phyloP scores from a whole-genome alignment of 169 alveolate species.

The Pseudocohnilembus persalinus region DNA sequence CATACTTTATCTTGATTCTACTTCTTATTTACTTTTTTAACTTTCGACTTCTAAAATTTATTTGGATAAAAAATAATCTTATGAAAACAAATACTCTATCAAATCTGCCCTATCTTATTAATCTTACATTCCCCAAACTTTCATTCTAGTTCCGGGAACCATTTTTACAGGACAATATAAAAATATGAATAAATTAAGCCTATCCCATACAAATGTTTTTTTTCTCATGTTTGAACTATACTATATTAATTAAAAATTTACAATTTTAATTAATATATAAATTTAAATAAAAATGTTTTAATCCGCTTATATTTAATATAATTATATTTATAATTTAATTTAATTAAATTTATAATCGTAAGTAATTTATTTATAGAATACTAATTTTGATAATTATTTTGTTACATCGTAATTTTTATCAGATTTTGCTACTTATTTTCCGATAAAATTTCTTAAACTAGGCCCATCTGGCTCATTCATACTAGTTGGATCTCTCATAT shows the following conservation, averaged over 20 bases:
- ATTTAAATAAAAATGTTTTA: no score
- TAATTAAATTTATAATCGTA: no score
- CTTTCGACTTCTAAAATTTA: not conserved
- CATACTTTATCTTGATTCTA: not conserved
- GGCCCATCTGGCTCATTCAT: not conserved
- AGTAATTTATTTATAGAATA: no score
- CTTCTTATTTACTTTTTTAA: not conserved
- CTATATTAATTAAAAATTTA: not conserved
- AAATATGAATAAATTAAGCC: not conserved
- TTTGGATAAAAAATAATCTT: not conserved
- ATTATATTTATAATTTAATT: no score
- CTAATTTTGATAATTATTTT: no score
- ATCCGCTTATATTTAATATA: no score
- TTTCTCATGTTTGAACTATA: not conserved
- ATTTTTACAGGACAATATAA: not conserved
- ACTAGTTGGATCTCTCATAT: not conserved
- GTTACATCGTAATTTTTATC: not conserved
- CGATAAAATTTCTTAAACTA: not conserved
- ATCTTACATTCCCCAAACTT: not conserved
- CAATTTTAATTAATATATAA: no score
- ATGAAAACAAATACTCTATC: not conserved
- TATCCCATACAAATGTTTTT: not conserved
- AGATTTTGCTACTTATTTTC: not conserved
- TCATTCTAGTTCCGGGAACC: not conserved
- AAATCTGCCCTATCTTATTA: not conserved